Evolutionary conservation across 129 eudicot genomes (phyloP).

Genomic region (Helichrysum umbraculigerum): DNA sequence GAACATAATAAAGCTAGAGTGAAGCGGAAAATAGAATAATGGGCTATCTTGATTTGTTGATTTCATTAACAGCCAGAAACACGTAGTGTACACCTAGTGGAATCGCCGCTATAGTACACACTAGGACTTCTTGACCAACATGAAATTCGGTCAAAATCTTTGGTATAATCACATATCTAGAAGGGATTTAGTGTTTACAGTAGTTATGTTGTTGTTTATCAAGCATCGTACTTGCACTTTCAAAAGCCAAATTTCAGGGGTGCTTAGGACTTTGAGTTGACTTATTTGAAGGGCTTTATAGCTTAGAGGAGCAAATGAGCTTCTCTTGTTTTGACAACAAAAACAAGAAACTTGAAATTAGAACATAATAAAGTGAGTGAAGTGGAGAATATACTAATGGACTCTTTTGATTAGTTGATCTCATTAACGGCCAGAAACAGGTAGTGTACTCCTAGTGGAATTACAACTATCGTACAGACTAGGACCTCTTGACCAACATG

Average conservation of each 20-base stretch:
- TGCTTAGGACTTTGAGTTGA: neutral
- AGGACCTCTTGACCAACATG: slow-evolving; percentile 2
- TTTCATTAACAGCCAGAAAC: neutral
- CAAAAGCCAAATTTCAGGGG: neutral
- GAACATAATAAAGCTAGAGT: slow-evolving; percentile 2
- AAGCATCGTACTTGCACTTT: neutral
- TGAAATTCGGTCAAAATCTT: too few relatives aligned
- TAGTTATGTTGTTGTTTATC: too few relatives aligned
- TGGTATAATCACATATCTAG: too few relatives aligned
- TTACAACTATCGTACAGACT: neutral
- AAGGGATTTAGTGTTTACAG: neutral
- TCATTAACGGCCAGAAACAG: neutral
- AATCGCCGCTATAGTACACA: too few relatives aligned
- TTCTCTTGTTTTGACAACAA: slow-evolving; percentile 7
- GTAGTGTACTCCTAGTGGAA: neutral
- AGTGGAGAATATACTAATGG: neutral
- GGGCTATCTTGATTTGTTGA: neutral
- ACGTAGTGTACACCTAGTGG: neutral
- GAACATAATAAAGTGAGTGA: slow-evolving; percentile 5
- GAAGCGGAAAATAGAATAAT: neutral
- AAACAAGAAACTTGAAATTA: neutral
- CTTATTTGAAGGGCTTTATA: too few relatives aligned
- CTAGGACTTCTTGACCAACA: too few relatives aligned
- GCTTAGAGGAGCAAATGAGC: neutral
- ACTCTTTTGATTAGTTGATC: neutral